A percentile compares a stretch with the other conserved stretches of the same genome.
Conservation (phyloP, 2,329 filamentous ascomycete genomes). For the Neopestalotiopsis clavispora region DNA sequence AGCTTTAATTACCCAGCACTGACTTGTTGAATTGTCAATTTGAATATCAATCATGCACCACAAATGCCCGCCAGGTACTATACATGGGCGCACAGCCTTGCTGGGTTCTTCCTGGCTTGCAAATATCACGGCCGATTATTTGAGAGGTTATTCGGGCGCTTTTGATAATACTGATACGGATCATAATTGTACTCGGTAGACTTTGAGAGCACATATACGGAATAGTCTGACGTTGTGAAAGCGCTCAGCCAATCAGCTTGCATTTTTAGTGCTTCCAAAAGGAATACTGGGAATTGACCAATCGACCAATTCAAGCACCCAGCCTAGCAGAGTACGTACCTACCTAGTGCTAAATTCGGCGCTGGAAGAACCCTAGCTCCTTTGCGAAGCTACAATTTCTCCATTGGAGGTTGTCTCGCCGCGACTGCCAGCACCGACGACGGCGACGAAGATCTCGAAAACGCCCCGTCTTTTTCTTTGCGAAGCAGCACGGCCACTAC, state of each 20-base stretch:
- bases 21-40: too few relatives aligned
- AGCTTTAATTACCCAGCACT: too few relatives aligned
- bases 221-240: too few relatives aligned
- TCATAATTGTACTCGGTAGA: too few relatives aligned
- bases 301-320: neutral
- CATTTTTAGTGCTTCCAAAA: neutral
- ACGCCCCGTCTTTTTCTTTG: neutral
- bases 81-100: too few relatives aligned
- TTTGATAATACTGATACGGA: too few relatives aligned
- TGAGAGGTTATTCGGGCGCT: too few relatives aligned
- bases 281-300: neutral
- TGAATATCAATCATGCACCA: too few relatives aligned
- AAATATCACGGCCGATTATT: too few relatives aligned
- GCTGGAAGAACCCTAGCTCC: constrained; percentile 20
- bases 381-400: constrained; percentile 17
- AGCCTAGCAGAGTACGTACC: neutral
- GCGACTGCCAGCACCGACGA: neutral
- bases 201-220: too few relatives aligned
- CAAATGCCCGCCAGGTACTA: too few relatives aligned
- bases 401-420: constrained; percentile 5
- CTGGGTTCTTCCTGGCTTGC: too few relatives aligned
- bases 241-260: neutral
- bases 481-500: neutral
- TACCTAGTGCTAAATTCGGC: neutral
- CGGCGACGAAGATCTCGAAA: neutral